phyloP scores from a whole-genome alignment of 164 flowering plant species.

The Piper longum region DNA sequence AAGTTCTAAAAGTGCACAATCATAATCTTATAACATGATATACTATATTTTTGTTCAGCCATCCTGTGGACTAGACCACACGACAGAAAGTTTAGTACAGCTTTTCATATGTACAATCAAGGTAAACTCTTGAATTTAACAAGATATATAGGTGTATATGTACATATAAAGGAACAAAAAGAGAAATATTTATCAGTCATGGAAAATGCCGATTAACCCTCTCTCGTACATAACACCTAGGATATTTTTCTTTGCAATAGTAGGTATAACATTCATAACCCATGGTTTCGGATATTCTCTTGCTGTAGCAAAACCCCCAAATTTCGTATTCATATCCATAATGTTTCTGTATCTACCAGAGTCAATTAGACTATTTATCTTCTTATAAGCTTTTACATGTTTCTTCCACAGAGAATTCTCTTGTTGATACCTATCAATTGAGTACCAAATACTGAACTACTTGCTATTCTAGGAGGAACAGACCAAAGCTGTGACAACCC shows the following conservation, averaged over 20 bases:
- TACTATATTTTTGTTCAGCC: too few relatives aligned
- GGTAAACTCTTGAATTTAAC: too few relatives aligned
- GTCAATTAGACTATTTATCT: constrained; percentile 49
- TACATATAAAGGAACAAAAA: too few relatives aligned
- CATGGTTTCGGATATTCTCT: constrained; percentile 57
- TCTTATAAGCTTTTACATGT: constrained; percentile 70
- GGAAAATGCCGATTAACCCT: constrained; percentile 89
- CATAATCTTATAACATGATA: too few relatives aligned
- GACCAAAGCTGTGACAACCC: too few relatives aligned
- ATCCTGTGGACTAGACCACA: too few relatives aligned
- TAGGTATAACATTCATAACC: constrained; percentile 94
- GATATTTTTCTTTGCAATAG: constrained; percentile 60
- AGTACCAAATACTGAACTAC: constrained; percentile 64
- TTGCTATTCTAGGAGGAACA: constrained; percentile 68
- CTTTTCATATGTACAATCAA: too few relatives aligned
- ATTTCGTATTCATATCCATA: constrained; percentile 93
- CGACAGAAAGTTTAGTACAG: too few relatives aligned
- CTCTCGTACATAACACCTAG: constrained; percentile 70
- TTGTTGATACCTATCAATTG: constrained; percentile 52
- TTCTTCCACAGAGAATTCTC: constrained; percentile 69
- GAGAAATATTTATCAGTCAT: constrained; percentile 58
- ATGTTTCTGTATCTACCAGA: constrained; percentile 83
- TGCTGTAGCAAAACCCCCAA: constrained; percentile 88
- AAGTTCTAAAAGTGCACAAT: too few relatives aligned
- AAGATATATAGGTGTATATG: too few relatives aligned